Evolutionary conservation across 768 basidiomycete species (phyloP).

Genomic region (Tricholoma furcatifolium): DNA sequence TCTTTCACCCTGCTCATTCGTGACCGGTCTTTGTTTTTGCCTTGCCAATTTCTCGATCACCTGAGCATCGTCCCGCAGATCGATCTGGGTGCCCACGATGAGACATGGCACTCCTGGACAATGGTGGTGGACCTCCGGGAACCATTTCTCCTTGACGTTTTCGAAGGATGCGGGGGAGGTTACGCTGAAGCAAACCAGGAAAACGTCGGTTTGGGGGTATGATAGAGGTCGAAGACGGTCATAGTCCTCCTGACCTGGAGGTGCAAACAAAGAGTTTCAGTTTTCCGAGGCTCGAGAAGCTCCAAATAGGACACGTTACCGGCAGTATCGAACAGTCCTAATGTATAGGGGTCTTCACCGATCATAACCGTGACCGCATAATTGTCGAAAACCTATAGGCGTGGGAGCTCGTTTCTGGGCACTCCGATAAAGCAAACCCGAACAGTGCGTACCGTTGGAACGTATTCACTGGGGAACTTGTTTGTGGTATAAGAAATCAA

Average conservation of each 20-base stretch:
- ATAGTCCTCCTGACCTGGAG: slow-evolving; percentile 96
- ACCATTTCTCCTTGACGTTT: slow-evolving; percentile 99
- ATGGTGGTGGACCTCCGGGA: slow-evolving; percentile 99
- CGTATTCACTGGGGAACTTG: slow-evolving; percentile 99
- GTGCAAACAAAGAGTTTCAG: slow-evolving; percentile 7
- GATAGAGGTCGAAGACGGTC: slow-evolving; percentile 98
- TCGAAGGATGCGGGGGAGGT: slow-evolving; percentile 98
- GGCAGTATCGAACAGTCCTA: slow-evolving; percentile 98
- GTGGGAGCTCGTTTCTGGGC: slow-evolving; percentile 15
- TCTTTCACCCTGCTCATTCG: slow-evolving; percentile 84
- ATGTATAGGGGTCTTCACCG: slow-evolving; percentile 97
- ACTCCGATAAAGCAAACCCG: slow-evolving; percentile 21
- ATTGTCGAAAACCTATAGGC: slow-evolving; percentile 84
- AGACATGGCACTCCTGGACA: slow-evolving; percentile 99
- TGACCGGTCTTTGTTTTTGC: slow-evolving; percentile 95
- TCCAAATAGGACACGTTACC: slow-evolving; percentile 51
- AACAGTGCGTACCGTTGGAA: slow-evolving; percentile 79
- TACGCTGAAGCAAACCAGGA: slow-evolving; percentile 99
- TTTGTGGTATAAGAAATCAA: slow-evolving; percentile 97
- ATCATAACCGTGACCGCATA: slow-evolving; percentile 99
- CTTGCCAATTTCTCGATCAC: slow-evolving; percentile 94
- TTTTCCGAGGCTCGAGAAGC: slow-evolving; percentile 10
- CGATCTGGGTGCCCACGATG: slow-evolving; percentile 98
- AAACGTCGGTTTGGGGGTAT: slow-evolving; percentile 99
- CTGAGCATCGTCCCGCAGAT: slow-evolving; percentile 89